phyloP scores from a whole-genome alignment of 495 filamentous ascomycete genomes.

The Letharia lupina region DNA sequence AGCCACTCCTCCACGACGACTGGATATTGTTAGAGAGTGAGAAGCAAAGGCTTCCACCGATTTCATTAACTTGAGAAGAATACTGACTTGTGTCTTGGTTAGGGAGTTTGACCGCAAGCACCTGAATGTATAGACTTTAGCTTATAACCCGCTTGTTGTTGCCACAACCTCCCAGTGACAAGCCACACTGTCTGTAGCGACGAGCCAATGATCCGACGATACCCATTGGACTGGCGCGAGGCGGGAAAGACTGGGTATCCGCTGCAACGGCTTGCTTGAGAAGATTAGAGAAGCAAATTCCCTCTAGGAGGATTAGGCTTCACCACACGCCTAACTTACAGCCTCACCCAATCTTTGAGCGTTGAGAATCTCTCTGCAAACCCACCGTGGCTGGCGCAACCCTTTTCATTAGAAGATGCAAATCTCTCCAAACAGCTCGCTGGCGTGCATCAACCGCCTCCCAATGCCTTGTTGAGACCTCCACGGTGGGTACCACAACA shows the following conservation, averaged over 20 bases:
- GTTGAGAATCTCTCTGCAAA: not conserved
- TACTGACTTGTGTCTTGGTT: not conserved
- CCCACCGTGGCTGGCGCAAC: not conserved
- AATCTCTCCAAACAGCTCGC: not conserved
- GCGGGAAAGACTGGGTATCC: not conserved
- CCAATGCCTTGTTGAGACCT: not conserved
- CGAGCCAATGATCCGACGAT: not conserved
- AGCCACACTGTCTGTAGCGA: not conserved
- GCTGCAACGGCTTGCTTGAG: constrained; percentile 1
- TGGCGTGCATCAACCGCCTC: not conserved
- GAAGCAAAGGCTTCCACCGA: not conserved
- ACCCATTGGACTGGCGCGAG: not conserved
- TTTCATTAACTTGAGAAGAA: not conserved
- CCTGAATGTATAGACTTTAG: not conserved
- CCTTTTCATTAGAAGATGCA: not conserved
- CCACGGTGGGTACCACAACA: not conserved
- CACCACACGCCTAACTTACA: not conserved
- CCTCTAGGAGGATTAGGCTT: not conserved
- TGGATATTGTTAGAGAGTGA: not conserved
- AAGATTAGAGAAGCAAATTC: not conserved
- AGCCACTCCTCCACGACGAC: not conserved
- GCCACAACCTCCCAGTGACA: not conserved
- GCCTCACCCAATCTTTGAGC: not conserved
- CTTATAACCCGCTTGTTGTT: not conserved
- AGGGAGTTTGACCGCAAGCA: not conserved